Percentiles rank a stretch among this genome's conserved stretches.
Evolutionary conservation across 768 basidiomycete species (phyloP).

Genomic region (Hygrophoropsis aurantiaca): DNA sequence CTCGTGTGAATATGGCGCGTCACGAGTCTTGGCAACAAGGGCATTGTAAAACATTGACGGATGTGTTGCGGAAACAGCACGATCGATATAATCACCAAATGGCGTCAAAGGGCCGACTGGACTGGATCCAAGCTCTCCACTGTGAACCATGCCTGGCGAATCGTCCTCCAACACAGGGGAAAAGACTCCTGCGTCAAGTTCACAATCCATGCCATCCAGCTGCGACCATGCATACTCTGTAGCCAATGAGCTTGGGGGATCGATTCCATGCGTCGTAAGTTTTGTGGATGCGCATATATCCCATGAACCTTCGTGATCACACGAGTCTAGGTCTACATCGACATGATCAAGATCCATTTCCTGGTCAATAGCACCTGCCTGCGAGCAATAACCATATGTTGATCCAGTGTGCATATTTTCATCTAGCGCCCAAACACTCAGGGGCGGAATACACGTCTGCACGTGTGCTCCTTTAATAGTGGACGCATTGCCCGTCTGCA

Average conservation of each 20-base stretch:
- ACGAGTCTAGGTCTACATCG: conserved; percentile 31
- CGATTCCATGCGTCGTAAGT: conserved; percentile 27
- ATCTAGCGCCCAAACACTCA: conserved; percentile 24
- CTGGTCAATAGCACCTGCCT: conserved; percentile 34
- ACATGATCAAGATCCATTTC: conserved; percentile 44
- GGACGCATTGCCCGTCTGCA: conserved; percentile 71
- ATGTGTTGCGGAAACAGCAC: conserved; percentile 53
- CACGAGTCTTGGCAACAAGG: conserved; percentile 15
- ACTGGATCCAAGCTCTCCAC: conserved; percentile 59
- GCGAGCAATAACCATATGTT: background rate
- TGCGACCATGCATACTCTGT: conserved; percentile 17
- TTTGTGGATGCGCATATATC: conserved; percentile 29
- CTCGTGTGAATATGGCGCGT: conserved; percentile 19
- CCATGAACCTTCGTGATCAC: conserved; percentile 40
- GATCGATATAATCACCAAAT: conserved; percentile 75
- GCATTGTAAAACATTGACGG: conserved; percentile 23
- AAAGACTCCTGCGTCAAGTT: conserved; percentile 46
- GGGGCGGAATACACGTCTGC: conserved; percentile 86
- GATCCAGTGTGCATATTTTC: conserved; percentile 14
- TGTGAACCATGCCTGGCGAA: conserved; percentile 53
- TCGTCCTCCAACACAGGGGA: conserved; percentile 65
- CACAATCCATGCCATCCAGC: conserved; percentile 12
- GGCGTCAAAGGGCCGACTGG: conserved; percentile 76
- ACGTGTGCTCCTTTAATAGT: conserved; percentile 85
- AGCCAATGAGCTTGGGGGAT: conserved; percentile 25